Conservation (phyloP, 2,329 filamentous ascomycete genomes). For the Pestalotiopsis sp. region DNA sequence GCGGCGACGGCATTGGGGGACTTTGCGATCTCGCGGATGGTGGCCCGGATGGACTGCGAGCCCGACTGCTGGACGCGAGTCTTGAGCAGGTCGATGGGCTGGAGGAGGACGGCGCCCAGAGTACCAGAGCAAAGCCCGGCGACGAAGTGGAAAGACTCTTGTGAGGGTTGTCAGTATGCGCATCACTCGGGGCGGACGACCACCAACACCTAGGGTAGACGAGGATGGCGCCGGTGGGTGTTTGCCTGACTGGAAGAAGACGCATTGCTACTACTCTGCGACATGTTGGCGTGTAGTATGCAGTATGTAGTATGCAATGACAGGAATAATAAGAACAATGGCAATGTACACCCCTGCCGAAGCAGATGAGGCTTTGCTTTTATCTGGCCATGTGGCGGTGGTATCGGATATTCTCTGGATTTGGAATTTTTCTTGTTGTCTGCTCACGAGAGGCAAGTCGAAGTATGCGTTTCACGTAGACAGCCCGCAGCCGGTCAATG, state of each 20-base stretch:
- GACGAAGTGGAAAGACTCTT: constrained; percentile 78
- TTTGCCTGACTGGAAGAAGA: constrained; percentile 18
- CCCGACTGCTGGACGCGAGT: constrained; percentile 91
- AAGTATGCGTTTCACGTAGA: not conserved
- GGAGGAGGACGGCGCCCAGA: constrained; percentile 84
- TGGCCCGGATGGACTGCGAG: constrained; percentile 67
- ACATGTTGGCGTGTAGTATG: constrained; percentile 11
- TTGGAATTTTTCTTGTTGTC: not conserved
- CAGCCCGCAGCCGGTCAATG: not conserved
- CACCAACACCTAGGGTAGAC: no score
- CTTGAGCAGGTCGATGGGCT: constrained; percentile 95
- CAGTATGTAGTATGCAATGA: not conserved
- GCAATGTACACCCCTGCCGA: constrained; percentile 11
- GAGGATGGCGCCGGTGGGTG: not conserved
- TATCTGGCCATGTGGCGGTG: constrained; percentile 6
- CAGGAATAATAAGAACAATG: not conserved
- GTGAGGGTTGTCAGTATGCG: not conserved
- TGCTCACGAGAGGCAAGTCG: not conserved
- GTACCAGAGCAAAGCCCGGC: constrained; percentile 88
- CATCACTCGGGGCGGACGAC: not conserved
- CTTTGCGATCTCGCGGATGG: constrained; percentile 70
- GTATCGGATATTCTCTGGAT: not conserved
- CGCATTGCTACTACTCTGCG: constrained; percentile 13
- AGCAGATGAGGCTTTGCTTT: constrained; percentile 7
- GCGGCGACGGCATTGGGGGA: constrained; percentile 66